A percentile compares a stretch with the other conserved stretches of the same genome.
Evolutionary conservation across 768 basidiomycete species (phyloP).

Genomic region (Tylopilus plumbeoviolaceoides): DNA sequence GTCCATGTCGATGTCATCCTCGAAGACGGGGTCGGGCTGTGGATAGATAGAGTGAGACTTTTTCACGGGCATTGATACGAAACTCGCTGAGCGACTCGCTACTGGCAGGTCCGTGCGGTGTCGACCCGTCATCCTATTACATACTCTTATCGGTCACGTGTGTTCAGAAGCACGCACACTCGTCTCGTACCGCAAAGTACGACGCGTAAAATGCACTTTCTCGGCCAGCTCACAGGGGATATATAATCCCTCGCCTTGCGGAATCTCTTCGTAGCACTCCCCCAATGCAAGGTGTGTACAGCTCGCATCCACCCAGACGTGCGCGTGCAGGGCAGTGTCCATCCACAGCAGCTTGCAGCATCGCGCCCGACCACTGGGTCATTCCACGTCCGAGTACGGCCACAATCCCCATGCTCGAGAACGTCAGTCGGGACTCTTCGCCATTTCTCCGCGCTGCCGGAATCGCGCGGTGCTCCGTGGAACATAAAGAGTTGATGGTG

Average conservation of each 20-base stretch:
- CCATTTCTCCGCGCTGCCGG: slow-evolving; percentile 3
- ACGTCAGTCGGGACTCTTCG: background rate
- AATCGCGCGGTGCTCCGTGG: background rate
- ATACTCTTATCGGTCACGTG: slow-evolving; percentile 18
- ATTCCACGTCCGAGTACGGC: slow-evolving; percentile 2
- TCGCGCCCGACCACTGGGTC: background rate
- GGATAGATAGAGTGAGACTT: slow-evolving; percentile 15
- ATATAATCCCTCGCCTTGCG: background rate
- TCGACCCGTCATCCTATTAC: background rate
- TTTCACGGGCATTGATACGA: slow-evolving; percentile 26
- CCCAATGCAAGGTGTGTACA: slow-evolving; percentile 2
- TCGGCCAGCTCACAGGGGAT: background rate
- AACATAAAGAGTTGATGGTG: slow-evolving; percentile 11
- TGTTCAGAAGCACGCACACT: no score
- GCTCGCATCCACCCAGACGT: background rate
- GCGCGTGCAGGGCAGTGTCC: slow-evolving; percentile 1
- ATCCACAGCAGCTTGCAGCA: background rate
- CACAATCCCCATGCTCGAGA: background rate
- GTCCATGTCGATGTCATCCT: slow-evolving; percentile 37
- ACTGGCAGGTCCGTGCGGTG: slow-evolving; percentile 17
- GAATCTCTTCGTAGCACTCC: background rate
- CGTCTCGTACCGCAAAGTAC: background rate
- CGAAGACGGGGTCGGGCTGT: slow-evolving; percentile 26
- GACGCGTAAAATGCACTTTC: slow-evolving; percentile 1
- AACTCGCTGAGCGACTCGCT: slow-evolving; percentile 2